Base-by-base conservation (phyloP, 352 stramenopile genomes). In the Peronosclerospora sorghi region DNA sequence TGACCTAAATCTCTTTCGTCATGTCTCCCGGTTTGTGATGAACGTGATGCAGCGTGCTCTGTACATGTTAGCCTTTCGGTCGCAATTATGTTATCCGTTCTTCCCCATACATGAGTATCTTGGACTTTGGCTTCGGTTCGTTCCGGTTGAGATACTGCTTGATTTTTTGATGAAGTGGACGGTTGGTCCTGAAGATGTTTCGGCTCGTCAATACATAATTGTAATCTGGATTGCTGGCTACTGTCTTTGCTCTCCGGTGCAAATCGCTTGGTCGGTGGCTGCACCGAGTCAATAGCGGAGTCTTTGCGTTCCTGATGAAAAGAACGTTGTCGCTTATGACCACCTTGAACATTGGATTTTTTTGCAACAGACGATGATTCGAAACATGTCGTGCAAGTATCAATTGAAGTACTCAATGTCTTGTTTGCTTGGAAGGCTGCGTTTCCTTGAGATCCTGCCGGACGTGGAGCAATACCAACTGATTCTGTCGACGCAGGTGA, bases 261-360 rank as follows among this genome's bases (percentile, higher is more conserved):
- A n/a, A n/a, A n/a, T n/a, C n/a, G n/a, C 24, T 49, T 50, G 8
- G 23, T 13, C 26, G 32, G 18, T 32, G 44, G 42, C 24, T 59
- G 38, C 9, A 46, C 13, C 4, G n/a, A 4, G 8, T 57, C 41
- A 15, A 7, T 5, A 32, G 1, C 2, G 2, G n/a, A 17, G 17
- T 28, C 41, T 10, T 8, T 13, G 1, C 35, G 23, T 12, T 0
- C 10, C 1, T 35, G 37, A 12, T 48, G 41, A 24, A 13, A 43
- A 28, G 53, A 44, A 15, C 19, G 42, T 5, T 12, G 29, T n/a
- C 53, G 40, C 28, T 66, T 63, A 24, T 38, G 17, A 53, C 21
- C 21, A 26, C 1, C n/a, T 37, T 26, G 21, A 19, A 26, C 1
- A 10, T 38, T 46, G 20, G 7, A 20, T 12, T 39, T 24, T 24